Percentiles rank a stretch among this genome's conserved stretches.
phyloP scores from a whole-genome alignment of 805 yeast genomes.

The Teunomyces kruisii region DNA sequence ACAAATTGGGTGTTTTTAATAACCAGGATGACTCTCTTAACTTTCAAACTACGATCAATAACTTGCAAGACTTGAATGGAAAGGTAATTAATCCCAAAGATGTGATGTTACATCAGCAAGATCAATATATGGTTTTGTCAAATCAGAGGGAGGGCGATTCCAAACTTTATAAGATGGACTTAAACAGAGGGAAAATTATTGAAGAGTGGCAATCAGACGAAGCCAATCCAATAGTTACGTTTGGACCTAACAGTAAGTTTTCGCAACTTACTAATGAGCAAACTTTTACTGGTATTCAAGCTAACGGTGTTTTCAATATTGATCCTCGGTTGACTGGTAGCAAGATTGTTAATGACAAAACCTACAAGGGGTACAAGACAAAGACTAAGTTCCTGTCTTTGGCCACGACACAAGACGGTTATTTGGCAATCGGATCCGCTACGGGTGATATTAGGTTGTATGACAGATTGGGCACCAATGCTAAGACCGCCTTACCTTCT shows the following conservation, averaged over 20 bases:
- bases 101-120: conserved; percentile 77
- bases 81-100: conserved; percentile 52
- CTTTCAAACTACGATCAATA: conserved; percentile 66
- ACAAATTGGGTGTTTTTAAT: conserved; percentile 78
- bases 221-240: conserved; percentile 51
- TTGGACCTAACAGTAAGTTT: conserved; percentile 72
- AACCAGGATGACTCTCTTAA: conserved; percentile 53
- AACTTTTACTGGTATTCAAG: conserved; percentile 69
- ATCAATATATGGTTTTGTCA: conserved; percentile 65
- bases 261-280: conserved; percentile 73
- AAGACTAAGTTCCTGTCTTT: conserved; percentile 55
- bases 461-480: conserved; percentile 70
- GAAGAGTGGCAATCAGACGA: conserved; percentile 74
- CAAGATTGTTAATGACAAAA: conserved; percentile 56
- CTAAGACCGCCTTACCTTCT: conserved; percentile 79
- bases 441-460: conserved; percentile 77
- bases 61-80: conserved; percentile 51
- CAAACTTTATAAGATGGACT: conserved; percentile 69
- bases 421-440: conserved; percentile 70
- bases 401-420: conserved; percentile 72
- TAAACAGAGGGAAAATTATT: conserved; percentile 76
- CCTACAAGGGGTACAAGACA: conserved; percentile 45
- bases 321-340: conserved; percentile 70
- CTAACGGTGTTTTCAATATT: conserved; percentile 64
- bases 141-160: conserved; percentile 39